Evolutionary conservation across 306 rosid genomes (phyloP).

Genomic region (Dalbergia oliveri): DNA sequence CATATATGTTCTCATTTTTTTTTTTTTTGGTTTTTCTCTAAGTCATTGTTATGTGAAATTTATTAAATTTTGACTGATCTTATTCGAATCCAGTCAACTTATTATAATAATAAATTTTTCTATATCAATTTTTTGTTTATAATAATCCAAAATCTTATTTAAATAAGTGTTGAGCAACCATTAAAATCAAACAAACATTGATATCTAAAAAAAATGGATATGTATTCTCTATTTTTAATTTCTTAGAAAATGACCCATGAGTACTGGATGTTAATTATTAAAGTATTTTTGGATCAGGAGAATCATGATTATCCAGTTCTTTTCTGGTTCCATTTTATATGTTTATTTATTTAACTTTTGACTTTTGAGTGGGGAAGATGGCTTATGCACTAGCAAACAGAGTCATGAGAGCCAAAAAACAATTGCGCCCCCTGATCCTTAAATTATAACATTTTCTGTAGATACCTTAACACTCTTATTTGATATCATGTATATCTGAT

Average conservation of each 20-base stretch:
- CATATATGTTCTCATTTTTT: too few species aligned
- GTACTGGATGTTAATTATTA: neutral
- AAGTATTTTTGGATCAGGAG: neutral
- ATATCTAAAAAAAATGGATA: too few species aligned
- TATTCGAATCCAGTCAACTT: too few species aligned
- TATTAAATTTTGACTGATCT: too few species aligned
- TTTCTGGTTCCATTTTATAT: neutral
- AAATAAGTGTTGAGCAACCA: too few species aligned
- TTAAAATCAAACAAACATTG: too few species aligned
- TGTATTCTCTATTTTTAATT: neutral
- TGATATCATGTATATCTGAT: neutral
- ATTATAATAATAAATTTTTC: too few species aligned
- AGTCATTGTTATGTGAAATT: too few species aligned
- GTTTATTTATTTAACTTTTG: neutral
- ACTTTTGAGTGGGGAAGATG: slow-evolving; percentile 13
- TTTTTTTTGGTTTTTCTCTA: too few species aligned
- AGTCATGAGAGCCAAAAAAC: neutral
- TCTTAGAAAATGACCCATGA: neutral
- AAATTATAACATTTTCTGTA: neutral
- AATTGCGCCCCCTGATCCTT: neutral
- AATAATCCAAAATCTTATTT: too few species aligned
- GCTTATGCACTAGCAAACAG: slow-evolving; percentile 13
- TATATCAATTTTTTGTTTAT: too few species aligned
- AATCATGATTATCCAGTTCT: neutral
- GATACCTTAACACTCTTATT: slow-evolving; percentile 6